These are phyloP conservation scores for Aethionema arabicum DNA, from an alignment of 345 rosid species.

Conservation along the genomic window DNA sequence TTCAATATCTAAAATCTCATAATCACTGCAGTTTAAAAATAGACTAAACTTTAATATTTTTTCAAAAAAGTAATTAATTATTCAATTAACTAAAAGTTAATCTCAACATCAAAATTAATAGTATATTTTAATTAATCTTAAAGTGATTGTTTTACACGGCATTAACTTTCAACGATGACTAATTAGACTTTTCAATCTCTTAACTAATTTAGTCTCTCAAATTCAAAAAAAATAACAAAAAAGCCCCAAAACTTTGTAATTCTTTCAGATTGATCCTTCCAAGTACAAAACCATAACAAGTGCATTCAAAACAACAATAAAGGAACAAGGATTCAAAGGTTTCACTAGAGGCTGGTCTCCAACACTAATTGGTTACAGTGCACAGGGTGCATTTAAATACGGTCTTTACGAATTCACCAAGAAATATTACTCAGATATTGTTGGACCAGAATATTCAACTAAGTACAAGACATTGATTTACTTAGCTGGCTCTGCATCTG, in stretches of 20 bases:
- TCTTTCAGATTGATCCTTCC: slow-evolving; percentile 71
- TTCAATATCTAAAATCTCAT: too few species aligned
- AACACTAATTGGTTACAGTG: slow-evolving; percentile 86
- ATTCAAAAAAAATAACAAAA: background rate
- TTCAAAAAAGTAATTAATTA: too few species aligned
- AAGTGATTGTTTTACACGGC: slow-evolving; percentile 24
- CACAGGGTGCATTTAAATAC: slow-evolving; percentile 90
- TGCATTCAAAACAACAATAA: slow-evolving; percentile 73
- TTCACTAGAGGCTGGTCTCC: slow-evolving; percentile 93
- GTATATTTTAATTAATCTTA: background rate
- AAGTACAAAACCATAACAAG: slow-evolving; percentile 80
- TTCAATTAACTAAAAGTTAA: slow-evolving; percentile 8
- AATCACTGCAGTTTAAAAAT: too few species aligned
- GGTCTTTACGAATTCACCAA: slow-evolving; percentile 89
- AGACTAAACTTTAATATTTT: too few species aligned
- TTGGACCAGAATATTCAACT: slow-evolving; percentile 82
- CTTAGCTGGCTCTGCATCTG: slow-evolving; percentile 94
- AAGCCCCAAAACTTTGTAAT: background rate
- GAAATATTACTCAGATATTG: slow-evolving; percentile 92
- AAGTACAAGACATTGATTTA: slow-evolving; percentile 89
- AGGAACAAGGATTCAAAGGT: slow-evolving; percentile 84
- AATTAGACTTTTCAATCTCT: background rate
- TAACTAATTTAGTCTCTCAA: background rate
- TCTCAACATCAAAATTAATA: background rate
- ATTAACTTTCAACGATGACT: slow-evolving; percentile 4